phyloP scores from a whole-genome alignment of 129 eudicot species.

The Flaveria robusta region DNA sequence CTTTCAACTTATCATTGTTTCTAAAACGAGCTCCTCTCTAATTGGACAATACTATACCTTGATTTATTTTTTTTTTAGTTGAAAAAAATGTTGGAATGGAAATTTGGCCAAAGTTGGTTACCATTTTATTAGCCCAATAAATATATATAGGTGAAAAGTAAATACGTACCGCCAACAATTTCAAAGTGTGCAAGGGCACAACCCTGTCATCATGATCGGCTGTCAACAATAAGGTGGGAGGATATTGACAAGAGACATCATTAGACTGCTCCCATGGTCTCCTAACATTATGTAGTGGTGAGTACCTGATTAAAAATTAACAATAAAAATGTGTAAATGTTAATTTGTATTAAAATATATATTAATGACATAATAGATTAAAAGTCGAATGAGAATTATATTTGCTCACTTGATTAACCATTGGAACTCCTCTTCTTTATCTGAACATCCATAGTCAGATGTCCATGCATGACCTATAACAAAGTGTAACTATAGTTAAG shows the following conservation, averaged over 20 bases:
- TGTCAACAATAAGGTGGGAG: slow-evolving; percentile 86
- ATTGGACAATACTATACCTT: too few species aligned
- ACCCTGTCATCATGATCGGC: slow-evolving; percentile 99
- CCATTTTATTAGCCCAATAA: not conserved
- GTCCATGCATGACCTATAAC: slow-evolving; percentile 96
- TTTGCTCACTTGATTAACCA: slow-evolving; percentile 88
- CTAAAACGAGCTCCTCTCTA: too few species aligned
- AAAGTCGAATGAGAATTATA: not conserved
- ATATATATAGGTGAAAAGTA: not conserved
- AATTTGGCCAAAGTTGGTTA: too few species aligned
- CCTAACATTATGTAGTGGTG: slow-evolving; percentile 95
- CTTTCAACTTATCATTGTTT: not conserved
- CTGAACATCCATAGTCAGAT: slow-evolving; percentile 96
- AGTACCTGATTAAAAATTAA: slow-evolving; percentile 57
- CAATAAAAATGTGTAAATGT: not conserved
- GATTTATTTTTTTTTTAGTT: too few species aligned
- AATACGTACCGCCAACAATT: slow-evolving; percentile 74
- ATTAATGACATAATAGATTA: too few species aligned
- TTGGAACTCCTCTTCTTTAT: slow-evolving; percentile 88
- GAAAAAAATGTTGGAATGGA: too few species aligned
- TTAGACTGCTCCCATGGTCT: slow-evolving; percentile 89
- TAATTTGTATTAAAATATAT: not conserved
- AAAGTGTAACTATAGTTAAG: slow-evolving; percentile 9
- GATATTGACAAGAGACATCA: slow-evolving; percentile 58
- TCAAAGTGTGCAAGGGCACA: slow-evolving; percentile 92